These are phyloP conservation scores for Boletus rubroflammeus DNA, from an alignment of 768 basidiomycete species.

Conservation along the genomic window DNA sequence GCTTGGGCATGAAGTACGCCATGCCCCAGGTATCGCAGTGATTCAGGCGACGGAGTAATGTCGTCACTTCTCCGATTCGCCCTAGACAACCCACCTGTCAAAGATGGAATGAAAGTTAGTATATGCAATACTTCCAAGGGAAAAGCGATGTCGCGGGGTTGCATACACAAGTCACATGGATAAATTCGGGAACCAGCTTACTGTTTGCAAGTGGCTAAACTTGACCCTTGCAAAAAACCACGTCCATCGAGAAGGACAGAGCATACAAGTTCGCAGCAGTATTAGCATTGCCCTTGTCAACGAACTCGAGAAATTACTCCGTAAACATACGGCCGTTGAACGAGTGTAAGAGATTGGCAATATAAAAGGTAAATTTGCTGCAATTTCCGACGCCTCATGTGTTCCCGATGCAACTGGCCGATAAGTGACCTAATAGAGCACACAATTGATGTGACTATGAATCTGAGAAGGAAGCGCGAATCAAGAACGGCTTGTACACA, in stretches of 20 bases:
- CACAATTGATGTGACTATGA: slow-evolving; percentile 1
- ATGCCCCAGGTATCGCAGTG: not conserved
- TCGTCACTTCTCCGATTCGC: slow-evolving; percentile 6
- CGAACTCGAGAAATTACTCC: not conserved
- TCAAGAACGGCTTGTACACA: slow-evolving; percentile 2
- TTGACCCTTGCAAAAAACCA: not conserved
- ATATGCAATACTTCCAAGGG: not conserved
- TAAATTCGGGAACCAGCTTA: not conserved
- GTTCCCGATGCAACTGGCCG: not conserved
- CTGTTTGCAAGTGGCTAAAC: not conserved
- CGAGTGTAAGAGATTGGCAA: not conserved
- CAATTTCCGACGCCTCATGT: not conserved
- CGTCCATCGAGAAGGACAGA: not conserved
- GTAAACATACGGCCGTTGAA: not conserved
- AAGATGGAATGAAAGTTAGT: slow-evolving; percentile 10
- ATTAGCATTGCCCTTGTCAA: not conserved
- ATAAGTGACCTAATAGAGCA: slow-evolving; percentile 2
- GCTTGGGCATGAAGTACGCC: not conserved
- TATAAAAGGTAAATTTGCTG: slow-evolving; percentile 1
- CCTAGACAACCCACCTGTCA: slow-evolving; percentile 8
- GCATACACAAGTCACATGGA: not conserved
- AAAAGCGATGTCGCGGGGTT: not conserved
- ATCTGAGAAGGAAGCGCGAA: slow-evolving; percentile 8
- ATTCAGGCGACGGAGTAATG: not conserved
- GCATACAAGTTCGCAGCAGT: not conserved